Conservation (phyloP, 495 filamentous ascomycete species). For the Daldinia caldariorum region DNA sequence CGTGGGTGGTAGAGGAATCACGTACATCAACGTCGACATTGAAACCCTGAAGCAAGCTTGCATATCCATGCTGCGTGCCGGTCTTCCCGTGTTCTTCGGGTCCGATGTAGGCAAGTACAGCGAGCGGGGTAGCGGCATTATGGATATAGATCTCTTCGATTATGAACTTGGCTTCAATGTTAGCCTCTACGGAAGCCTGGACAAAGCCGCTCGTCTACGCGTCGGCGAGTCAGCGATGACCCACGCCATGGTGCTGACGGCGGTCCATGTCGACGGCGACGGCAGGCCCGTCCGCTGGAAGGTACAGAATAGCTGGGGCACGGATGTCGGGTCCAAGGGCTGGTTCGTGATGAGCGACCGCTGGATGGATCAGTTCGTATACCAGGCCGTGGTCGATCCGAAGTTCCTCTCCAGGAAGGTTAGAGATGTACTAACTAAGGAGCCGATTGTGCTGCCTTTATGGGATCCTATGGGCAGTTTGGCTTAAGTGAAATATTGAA, state of each 20-base stretch:
- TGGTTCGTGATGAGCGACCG: slow-evolving; percentile 88
- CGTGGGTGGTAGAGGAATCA: slow-evolving; percentile 72
- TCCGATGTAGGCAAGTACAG: slow-evolving; percentile 86
- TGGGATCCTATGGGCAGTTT: slow-evolving; percentile 93
- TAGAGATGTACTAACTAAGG: slow-evolving; percentile 71
- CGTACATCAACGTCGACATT: slow-evolving; percentile 86
- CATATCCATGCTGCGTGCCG: slow-evolving; percentile 77
- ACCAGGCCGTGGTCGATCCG: slow-evolving; percentile 87
- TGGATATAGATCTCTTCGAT: slow-evolving; percentile 77
- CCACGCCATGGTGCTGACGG: slow-evolving; percentile 90
- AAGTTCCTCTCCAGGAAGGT: slow-evolving; percentile 71
- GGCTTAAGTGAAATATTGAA: slow-evolving; percentile 58
- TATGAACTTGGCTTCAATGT: slow-evolving; percentile 83
- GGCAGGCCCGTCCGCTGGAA: slow-evolving; percentile 76
- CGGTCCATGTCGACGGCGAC: slow-evolving; percentile 73
- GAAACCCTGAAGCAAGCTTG: slow-evolving; percentile 73
- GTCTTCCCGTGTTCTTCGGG: slow-evolving; percentile 87
- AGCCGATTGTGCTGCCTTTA: slow-evolving; percentile 74
- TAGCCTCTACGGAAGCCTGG: slow-evolving; percentile 65
- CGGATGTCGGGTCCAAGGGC: slow-evolving; percentile 70
- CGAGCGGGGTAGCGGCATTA: slow-evolving; percentile 70
- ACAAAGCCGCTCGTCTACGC: slow-evolving; percentile 74
- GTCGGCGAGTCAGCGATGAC: slow-evolving; percentile 84
- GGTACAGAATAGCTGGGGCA: slow-evolving; percentile 87
- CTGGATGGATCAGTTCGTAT: slow-evolving; percentile 90